Evolutionary conservation across 139 green algal species (phyloP).

Genomic region (Chlamydomonas eustigma): DNA sequence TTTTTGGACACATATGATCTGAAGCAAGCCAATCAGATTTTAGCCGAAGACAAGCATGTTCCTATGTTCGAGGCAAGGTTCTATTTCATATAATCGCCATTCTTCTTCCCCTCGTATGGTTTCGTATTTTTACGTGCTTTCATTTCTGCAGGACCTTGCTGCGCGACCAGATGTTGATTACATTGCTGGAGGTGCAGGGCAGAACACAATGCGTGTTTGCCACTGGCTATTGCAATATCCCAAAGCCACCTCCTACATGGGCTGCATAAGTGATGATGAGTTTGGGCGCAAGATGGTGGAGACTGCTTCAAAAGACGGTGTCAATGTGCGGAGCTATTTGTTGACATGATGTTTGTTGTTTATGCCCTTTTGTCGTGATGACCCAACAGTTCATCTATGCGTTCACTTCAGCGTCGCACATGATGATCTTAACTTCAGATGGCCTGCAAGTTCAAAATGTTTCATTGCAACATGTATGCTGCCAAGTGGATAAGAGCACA

Average conservation of each 20-base stretch:
- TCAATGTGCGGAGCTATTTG: too few relatives aligned
- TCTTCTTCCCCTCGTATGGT: too few relatives aligned
- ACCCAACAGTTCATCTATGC: too few relatives aligned
- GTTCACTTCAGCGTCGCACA: too few relatives aligned
- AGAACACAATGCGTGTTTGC: constrained; percentile 94
- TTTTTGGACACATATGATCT: constrained; percentile 91
- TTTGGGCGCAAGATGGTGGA: constrained; percentile 80
- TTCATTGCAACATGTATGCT: constrained; percentile 68
- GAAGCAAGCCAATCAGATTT: constrained; percentile 92
- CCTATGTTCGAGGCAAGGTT: constrained; percentile 79
- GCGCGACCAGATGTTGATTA: constrained; percentile 83
- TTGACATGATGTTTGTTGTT: too few relatives aligned
- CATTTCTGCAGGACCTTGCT: constrained; percentile 78
- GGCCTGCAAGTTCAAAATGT: too few relatives aligned
- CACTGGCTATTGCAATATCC: constrained; percentile 95
- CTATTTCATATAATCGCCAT: too few relatives aligned
- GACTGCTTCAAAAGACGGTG: constrained; percentile 64
- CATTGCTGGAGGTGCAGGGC: constrained; percentile 95
- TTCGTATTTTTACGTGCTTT: too few relatives aligned
- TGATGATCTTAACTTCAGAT: too few relatives aligned
- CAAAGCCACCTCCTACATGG: constrained; percentile 87
- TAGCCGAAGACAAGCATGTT: constrained; percentile 95
- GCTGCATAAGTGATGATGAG: constrained; percentile 94
- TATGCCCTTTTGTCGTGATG: too few relatives aligned
- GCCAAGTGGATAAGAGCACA: constrained; percentile 78